Evolutionary conservation across 768 basidiomycete species (phyloP), one percentile per base, ranked within the genome.

Genomic region (Rossbeevera mucosa): DNA sequence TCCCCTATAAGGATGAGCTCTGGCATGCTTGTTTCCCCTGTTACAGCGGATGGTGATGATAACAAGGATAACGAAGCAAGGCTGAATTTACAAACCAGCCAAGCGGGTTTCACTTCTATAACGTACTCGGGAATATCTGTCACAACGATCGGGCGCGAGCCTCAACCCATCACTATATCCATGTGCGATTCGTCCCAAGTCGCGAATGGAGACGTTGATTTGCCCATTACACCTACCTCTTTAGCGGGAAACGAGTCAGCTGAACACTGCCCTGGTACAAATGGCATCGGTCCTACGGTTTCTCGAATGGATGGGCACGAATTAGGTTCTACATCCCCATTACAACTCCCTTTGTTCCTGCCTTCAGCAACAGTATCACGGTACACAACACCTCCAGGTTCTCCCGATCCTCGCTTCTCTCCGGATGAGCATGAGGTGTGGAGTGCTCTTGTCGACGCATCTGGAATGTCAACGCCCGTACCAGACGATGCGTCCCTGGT

Each of bases 391-490:
- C 57, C 63, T 5, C 29, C 55, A 5, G 56, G 54, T 18, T 50
- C 53, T 22, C 14, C 40, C 5, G 36, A 45, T 5, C 16, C 29
- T 5, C 13, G 13, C 16, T 54, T 25, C 1, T 21, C 40, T n/a
- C 55, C 48, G 41, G 66, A 64, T 12, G 62, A 68, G 33, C 55
- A 57, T 8, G 66, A 62, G 20, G 59, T 64, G 6, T 53, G 48
- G 58, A 50, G n/a, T 31, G 36, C 57, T 16, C 64, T 67, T n/a
- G 21, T 63, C 5, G 44, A n/a, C 4, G 21, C n/a, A 4, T 61
- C 65, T 13, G 47, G 48, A 12, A 31, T 47, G n/a, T 57, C 56
- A 21, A 58, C 61, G 16, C 57, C 58, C 0, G 7, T 20, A 7
- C 42, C 31, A 11, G 47, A 21, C 16, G 21, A 49, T 6, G 4